Base-by-base conservation (phyloP, 768 basidiomycete species). In the Lactarius sp. region DNA sequence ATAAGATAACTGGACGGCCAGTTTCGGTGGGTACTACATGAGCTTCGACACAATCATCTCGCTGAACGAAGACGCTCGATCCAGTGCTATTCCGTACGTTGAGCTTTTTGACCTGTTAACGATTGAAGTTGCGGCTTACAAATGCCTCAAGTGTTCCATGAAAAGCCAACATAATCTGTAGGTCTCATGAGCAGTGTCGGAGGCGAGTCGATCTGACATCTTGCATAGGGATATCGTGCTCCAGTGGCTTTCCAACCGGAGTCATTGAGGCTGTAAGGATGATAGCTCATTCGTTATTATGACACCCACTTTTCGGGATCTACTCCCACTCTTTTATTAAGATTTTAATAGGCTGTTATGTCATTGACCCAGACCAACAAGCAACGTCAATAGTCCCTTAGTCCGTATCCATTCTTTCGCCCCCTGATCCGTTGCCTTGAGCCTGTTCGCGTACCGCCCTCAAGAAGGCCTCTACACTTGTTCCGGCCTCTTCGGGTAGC, bases 131-230 rank as follows among this genome's bases (percentile, higher is more conserved):
- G n/a, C 41, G 41, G 20, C 61, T 49, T 4, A 37, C 41, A 36
- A 34, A 12, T 37, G 52, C 10, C 14, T 53, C 0, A 69, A 97
- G 94, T 96, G 94, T 73, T 97, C 93, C 2, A 95, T 96, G 88
- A 95, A 94, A 75, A 94, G 87, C 70, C 90, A 92, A 74, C 93
- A 97, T 74, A 97, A 97, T 72, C 77, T 97, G 88, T 90, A 69
- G 60, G 89, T 73, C 42, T 31, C 27, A 39, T 33, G 33, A 20
- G 1, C 20, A 2, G 13, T 10, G 18, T 18, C 27, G 22, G n/a
- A 6, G n/a, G 12, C 42, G 50, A 56, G 55, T 68, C 7, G 70
- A 36, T 18, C 59, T 62, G 46, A 53, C 49, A 41, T 42, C 22
- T 36, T 50, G 34, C 60, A 13, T 63, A 90, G 87, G 63, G 92